Evolutionary conservation across 441 rosid species (phyloP).

Genomic region (Aquilaria agallochum): DNA sequence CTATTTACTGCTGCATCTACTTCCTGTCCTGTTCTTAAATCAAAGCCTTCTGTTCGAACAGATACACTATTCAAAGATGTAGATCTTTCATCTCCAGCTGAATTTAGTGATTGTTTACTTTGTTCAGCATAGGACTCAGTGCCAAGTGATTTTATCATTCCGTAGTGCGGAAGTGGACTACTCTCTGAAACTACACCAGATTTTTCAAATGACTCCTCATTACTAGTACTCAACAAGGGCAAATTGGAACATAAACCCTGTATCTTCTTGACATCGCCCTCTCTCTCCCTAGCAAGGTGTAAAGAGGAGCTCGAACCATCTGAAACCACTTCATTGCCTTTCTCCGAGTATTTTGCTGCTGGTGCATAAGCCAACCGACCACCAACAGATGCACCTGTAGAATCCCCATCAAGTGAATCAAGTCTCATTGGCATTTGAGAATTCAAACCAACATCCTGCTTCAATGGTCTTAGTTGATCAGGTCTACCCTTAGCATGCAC

Average conservation of each 20-base stretch:
- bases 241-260: slow-evolving; percentile 30
- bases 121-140: slow-evolving; percentile 33
- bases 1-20: slow-evolving; percentile 20
- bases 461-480: slow-evolving; percentile 34
- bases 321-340: slow-evolving; percentile 22
- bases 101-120: slow-evolving; percentile 26
- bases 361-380: slow-evolving; percentile 28
- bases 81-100: slow-evolving; percentile 19
- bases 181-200: slow-evolving; percentile 26
- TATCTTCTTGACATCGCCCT: slow-evolving; percentile 23
- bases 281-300: slow-evolving; percentile 24
- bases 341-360: slow-evolving; percentile 28
- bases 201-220: slow-evolving; percentile 21
- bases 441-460: slow-evolving; percentile 32
- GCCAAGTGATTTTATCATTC: slow-evolving; percentile 30
- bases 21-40: slow-evolving; percentile 41
- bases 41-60: slow-evolving; percentile 28
- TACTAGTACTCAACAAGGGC: slow-evolving; percentile 35
- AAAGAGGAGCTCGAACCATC: slow-evolving; percentile 28
- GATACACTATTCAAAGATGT: slow-evolving; percentile 14
- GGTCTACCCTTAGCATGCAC: slow-evolving; percentile 33
- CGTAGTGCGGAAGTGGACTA: slow-evolving; percentile 34
- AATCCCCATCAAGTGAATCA: slow-evolving; percentile 23
- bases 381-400: slow-evolving; percentile 18
- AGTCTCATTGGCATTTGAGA: slow-evolving; percentile 31